Base-by-base conservation (phyloP, 306 rosid genomes). In the Cajanus cajan region DNA sequence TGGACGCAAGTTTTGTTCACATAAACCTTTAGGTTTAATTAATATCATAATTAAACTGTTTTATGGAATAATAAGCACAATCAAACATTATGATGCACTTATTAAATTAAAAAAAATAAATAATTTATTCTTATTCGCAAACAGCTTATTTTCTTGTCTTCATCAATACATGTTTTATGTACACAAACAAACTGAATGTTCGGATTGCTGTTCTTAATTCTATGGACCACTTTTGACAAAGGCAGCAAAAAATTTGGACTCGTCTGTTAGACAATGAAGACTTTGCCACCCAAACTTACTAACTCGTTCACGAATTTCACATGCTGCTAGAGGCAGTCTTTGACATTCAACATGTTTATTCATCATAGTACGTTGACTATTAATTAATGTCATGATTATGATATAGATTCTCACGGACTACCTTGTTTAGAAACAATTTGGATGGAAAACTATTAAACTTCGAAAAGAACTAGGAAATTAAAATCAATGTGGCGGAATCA, bases 171-270 rank as follows among this genome's bases (percentile, higher is more conserved):
- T 31, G 7, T 47, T 24, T 58, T 10, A 45, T 31, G 7, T 47
- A 15, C 41, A 25, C 57, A 25, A 73, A 37, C 66, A 36, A 37
- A 57, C 7, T 8, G 68, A 74, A 37, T 57, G 54, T 39, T 7
- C 3, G 36, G 24, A 57, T 36, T 25, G 19, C 22, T 74, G 31
- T 43, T 28, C 57, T 22, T 58, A 37, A 64, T 64, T 14, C 15
- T 41, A 58, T 40, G 68, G 55, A 71, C 65, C 48, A 71, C 64
- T 24, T 8, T 52, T 52, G 77, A 59, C 58, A 41, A n/a, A 14
- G 58, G 8, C 47, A 33, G 22, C 70, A 37, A 22, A 40, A 28
- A 16, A 34, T 19, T 72, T 36, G 36, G 64, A 8, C 4, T 18
- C n/a, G n/a, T n/a, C n/a, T n/a, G n/a, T n/a, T n/a, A n/a, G n/a